Conservation (phyloP, 306 rosid genomes). For the Begonia fuchsioides region DNA sequence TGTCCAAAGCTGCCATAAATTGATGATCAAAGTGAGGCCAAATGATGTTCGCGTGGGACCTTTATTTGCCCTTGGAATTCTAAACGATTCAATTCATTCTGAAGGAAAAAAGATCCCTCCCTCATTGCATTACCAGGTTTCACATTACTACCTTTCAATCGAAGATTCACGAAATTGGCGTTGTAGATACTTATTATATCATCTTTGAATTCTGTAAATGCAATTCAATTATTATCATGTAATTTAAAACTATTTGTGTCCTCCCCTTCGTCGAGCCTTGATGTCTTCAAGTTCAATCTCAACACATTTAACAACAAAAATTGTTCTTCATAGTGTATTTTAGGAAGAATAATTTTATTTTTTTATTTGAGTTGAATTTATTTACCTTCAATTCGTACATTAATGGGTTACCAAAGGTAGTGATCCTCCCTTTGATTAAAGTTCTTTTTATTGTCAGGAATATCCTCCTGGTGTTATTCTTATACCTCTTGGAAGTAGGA, state of each 20-base stretch:
- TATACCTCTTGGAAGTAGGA: constrained; percentile 71
- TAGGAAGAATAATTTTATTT: too few relatives aligned
- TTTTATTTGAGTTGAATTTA: neutral
- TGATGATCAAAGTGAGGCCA: constrained; percentile 51
- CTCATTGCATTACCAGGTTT: constrained; percentile 43
- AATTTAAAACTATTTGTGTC: too few relatives aligned
- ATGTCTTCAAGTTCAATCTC: too few relatives aligned
- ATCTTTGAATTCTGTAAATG: neutral
- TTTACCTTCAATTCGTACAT: neutral
- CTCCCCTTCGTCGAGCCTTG: too few relatives aligned
- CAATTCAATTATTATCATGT: too few relatives aligned
- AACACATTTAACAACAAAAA: too few relatives aligned
- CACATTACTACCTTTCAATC: constrained; percentile 6
- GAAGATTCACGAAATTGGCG: neutral
- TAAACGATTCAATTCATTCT: constrained; percentile 29
- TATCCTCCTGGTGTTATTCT: constrained; percentile 62
- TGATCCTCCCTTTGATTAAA: neutral
- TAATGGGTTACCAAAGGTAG: neutral
- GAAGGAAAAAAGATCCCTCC: constrained; percentile 29
- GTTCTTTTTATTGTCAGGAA: constrained; percentile 37
- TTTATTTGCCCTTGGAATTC: constrained; percentile 38
- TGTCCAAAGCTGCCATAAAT: constrained; percentile 39
- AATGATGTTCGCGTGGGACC: constrained; percentile 52
- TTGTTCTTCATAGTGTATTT: too few relatives aligned
- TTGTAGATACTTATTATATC: neutral